Conservation (phyloP, 306 rosid species). For the Cicer judaicum region DNA sequence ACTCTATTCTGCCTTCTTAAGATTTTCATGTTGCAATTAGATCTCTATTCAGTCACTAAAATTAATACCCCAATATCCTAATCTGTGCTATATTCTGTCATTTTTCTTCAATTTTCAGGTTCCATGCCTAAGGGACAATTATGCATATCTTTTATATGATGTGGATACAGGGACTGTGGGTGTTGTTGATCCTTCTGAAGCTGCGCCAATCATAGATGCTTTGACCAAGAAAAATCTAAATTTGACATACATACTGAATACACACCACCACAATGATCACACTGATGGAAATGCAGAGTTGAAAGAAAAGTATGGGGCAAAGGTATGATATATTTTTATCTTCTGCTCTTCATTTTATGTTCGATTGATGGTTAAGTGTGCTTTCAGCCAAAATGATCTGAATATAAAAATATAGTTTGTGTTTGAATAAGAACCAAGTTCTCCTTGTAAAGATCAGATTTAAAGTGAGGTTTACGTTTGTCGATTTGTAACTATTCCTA, state of each 20-base stretch:
- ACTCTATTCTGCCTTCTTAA: slow-evolving; percentile 17
- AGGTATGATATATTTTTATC: slow-evolving; percentile 46
- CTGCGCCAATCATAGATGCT: slow-evolving; percentile 80
- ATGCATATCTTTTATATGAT: slow-evolving; percentile 91
- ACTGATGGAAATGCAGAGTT: slow-evolving; percentile 90
- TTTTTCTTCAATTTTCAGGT: slow-evolving; percentile 59
- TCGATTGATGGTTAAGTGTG: neutral
- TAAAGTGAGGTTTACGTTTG: slow-evolving; percentile 9
- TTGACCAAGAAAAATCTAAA: slow-evolving; percentile 78
- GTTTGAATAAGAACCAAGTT: slow-evolving; percentile 22
- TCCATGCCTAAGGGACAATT: slow-evolving; percentile 89
- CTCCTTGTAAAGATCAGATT: slow-evolving; percentile 13
- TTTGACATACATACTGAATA: slow-evolving; percentile 90
- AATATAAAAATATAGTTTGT: neutral
- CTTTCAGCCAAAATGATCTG: slow-evolving; percentile 6
- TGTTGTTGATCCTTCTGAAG: slow-evolving; percentile 97
- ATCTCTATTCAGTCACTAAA: slow-evolving; percentile 12
- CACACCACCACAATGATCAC: slow-evolving; percentile 93
- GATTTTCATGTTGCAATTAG: neutral
- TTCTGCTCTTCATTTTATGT: slow-evolving; percentile 15
- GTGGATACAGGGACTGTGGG: slow-evolving; percentile 95
- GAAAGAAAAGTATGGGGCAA: slow-evolving; percentile 87
- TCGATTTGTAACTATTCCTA: slow-evolving; percentile 18
- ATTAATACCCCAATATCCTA: slow-evolving; percentile 7
- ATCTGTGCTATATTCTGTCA: neutral